These are phyloP conservation scores for Xylaria sp. DNA, from an alignment of 2,329 filamentous ascomycete genomes.

Conservation along the genomic window DNA sequence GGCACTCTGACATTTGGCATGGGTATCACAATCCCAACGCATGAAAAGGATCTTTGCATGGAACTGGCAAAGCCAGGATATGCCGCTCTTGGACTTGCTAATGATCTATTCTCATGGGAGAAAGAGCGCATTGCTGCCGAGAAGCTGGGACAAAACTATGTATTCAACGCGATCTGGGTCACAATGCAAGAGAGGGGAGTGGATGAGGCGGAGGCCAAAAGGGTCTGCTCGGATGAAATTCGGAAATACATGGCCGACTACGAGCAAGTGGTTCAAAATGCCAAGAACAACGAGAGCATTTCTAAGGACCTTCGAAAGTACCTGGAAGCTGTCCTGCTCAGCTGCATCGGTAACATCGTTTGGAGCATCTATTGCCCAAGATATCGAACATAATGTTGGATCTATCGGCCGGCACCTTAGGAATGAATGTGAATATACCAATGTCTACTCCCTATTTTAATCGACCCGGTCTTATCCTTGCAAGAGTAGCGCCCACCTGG, in stretches of 20 bases:
- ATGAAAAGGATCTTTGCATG: slow-evolving; percentile 47
- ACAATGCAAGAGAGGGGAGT: slow-evolving; percentile 47
- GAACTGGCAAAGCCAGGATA: slow-evolving; percentile 46
- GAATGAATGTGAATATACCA: no score
- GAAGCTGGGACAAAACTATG: slow-evolving; percentile 40
- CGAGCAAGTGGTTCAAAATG: not conserved
- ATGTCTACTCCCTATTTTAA: no score
- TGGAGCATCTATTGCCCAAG: slow-evolving; percentile 52
- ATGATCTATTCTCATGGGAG: slow-evolving; percentile 54
- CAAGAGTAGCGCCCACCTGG: no score
- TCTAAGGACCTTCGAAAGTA: slow-evolving; percentile 45
- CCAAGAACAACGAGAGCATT: slow-evolving; percentile 11
- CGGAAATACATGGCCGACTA: slow-evolving; percentile 20
- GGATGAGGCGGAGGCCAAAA: slow-evolving; percentile 43
- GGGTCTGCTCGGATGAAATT: slow-evolving; percentile 41
- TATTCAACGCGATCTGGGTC: slow-evolving; percentile 55
- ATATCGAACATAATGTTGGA: slow-evolving; percentile 9
- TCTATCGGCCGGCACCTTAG: no score
- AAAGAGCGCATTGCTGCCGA: slow-evolving; percentile 50
- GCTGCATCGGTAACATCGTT: slow-evolving; percentile 48
- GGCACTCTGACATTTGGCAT: slow-evolving; percentile 22
- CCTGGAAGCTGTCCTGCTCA: slow-evolving; percentile 48
- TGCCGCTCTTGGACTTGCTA: slow-evolving; percentile 48
- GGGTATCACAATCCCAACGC: slow-evolving; percentile 47
- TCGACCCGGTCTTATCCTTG: no score